These are phyloP conservation scores for Phaeodactylum tricornutum DNA, from an alignment of 108 stramenopile species.

Conservation along the genomic window DNA sequence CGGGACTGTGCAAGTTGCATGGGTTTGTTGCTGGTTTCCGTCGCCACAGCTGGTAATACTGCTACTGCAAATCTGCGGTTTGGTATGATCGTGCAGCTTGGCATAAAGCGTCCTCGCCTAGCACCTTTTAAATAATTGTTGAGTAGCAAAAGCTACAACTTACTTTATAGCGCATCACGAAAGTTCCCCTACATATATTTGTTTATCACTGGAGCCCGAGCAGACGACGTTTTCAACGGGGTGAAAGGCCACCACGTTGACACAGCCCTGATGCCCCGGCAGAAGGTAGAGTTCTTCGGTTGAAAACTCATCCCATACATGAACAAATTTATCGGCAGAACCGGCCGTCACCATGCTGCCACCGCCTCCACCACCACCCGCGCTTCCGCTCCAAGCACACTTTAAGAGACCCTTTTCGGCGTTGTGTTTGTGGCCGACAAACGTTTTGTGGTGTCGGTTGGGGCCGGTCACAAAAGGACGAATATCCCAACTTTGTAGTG, in stretches of 20 bases:
- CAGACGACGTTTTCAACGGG: conserved; percentile 54
- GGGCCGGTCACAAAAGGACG: conserved; percentile 44
- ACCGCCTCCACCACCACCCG: no score
- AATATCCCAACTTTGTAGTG: conserved; percentile 68
- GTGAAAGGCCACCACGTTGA: conserved; percentile 77
- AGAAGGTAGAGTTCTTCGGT: conserved; percentile 75
- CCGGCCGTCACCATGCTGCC: conserved; percentile 80
- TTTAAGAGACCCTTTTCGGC: conserved; percentile 81
- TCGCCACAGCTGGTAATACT: no score
- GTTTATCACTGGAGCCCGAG: conserved; percentile 46
- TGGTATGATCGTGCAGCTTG: no score
- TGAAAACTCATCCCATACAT: conserved; percentile 81
- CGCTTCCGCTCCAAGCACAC: conserved; percentile 69
- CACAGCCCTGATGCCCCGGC: conserved; percentile 81
- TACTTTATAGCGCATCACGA: no score
- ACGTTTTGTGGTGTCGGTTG: conserved; percentile 47
- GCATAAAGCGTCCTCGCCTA: no score
- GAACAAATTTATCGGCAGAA: conserved; percentile 75
- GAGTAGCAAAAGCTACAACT: no score
- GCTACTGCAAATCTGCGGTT: no score
- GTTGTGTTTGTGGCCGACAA: conserved; percentile 63
- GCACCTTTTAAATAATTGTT: no score
- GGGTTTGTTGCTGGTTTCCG: no score
- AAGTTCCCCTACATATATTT: conserved; percentile 59
- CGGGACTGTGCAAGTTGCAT: no score